A percentile compares a stretch with the other conserved stretches of the same genome.
phyloP scores from a whole-genome alignment of 495 filamentous ascomycete species.

The Xeromyces bisporus region DNA sequence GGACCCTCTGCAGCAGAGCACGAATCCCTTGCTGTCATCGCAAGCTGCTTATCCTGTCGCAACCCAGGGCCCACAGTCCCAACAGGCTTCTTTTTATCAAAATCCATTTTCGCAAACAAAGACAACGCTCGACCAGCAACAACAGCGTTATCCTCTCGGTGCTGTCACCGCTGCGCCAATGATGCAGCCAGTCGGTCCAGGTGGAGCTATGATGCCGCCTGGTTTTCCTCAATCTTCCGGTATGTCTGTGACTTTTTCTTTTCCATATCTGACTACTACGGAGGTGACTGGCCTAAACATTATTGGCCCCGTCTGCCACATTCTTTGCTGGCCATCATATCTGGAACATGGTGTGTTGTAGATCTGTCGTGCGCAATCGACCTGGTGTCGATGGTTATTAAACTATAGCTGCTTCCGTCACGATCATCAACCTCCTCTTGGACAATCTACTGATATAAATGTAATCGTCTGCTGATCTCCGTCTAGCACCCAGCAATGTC shows the following conservation, averaged over 20 bases:
- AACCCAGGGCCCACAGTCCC: constrained; percentile 21
- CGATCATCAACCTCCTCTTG: too few relatives aligned
- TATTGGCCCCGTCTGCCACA: constrained; percentile 1
- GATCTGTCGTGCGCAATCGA: too few relatives aligned
- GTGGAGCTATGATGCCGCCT: constrained; percentile 29
- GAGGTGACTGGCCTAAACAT: constrained; percentile 1
- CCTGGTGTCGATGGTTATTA: too few relatives aligned
- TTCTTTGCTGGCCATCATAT: constrained; percentile 2
- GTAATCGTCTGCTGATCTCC: constrained; percentile 5
- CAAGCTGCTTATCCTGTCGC: constrained; percentile 14
- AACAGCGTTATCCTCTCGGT: constrained; percentile 24
- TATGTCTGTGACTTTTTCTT: constrained; percentile 13
- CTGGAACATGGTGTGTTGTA: too few relatives aligned
- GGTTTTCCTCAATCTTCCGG: constrained; percentile 24
- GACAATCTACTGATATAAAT: constrained; percentile 10
- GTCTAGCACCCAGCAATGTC: constrained; percentile 20
- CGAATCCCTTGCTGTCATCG: constrained; percentile 11
- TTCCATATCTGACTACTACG: constrained; percentile 3
- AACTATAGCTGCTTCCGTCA: too few relatives aligned
- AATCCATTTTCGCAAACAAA: constrained; percentile 26
- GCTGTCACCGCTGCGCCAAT: constrained; percentile 22
- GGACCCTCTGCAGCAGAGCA: constrained; percentile 6
- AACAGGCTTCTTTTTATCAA: constrained; percentile 26
- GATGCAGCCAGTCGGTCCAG: constrained; percentile 20
- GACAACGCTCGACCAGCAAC: constrained; percentile 12